These are phyloP conservation scores for Fusarium transvaalense DNA, from an alignment of 2,329 filamentous ascomycete species.

Conservation along the genomic window DNA sequence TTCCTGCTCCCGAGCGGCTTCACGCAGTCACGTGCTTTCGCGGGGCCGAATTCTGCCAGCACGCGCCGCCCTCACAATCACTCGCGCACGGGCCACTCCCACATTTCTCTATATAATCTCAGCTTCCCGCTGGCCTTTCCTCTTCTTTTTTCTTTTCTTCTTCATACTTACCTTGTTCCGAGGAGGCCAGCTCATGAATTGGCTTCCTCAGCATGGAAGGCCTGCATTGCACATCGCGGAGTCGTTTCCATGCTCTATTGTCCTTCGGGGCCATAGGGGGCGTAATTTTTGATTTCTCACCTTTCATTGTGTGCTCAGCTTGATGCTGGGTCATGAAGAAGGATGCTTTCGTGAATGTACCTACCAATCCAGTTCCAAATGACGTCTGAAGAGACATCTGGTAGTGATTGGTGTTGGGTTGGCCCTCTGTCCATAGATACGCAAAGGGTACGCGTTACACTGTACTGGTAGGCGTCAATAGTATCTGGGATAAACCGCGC, in stretches of 20 bases:
- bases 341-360: background rate
- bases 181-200: slow-evolving; percentile 60
- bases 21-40: slow-evolving; percentile 2
- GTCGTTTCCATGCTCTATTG: slow-evolving; percentile 62
- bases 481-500: background rate
- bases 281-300: slow-evolving; percentile 64
- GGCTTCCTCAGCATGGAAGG: slow-evolving; percentile 58
- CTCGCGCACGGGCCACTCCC: slow-evolving; percentile 6
- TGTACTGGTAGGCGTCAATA: too few relatives aligned
- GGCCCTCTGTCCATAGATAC: too few relatives aligned
- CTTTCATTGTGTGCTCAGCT: slow-evolving; percentile 60
- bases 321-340: slow-evolving; percentile 52
- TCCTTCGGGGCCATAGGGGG: slow-evolving; percentile 67
- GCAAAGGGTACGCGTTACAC: too few relatives aligned
- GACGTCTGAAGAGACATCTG: too few relatives aligned
- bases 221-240: slow-evolving; percentile 69
- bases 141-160: slow-evolving; percentile 54
- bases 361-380: too few relatives aligned
- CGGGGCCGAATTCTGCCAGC: background rate
- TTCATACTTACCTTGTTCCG: slow-evolving; percentile 68
- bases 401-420: too few relatives aligned
- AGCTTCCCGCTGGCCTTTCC: slow-evolving; percentile 5
- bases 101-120: slow-evolving; percentile 49
- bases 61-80: slow-evolving; percentile 2
- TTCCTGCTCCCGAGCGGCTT: background rate